Base-by-base conservation (phyloP, 2,329 filamentous ascomycete genomes). In the Fusarium ramigenum region DNA sequence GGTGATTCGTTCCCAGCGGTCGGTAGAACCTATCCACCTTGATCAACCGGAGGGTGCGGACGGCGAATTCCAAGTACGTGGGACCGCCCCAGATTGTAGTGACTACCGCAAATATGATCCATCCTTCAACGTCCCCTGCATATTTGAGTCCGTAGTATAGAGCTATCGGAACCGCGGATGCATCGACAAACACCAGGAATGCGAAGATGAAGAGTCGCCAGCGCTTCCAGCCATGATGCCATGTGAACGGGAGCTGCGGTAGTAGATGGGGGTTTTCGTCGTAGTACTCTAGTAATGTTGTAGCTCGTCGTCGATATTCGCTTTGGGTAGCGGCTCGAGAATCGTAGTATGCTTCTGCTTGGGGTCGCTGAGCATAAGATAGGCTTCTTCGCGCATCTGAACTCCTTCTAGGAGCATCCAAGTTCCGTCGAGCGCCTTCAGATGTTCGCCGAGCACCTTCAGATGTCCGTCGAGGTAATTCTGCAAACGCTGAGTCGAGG, bases 11-110 rank as follows among this genome's bases (percentile, higher is more conserved):
- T 37, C 85, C 85, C n/a, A 87, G 75, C 0, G 87, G 87, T 4
- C 86, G 84, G 76, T 86, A 88, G 58, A 83, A 85, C 59, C 85
- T 83, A 72, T 85, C 83, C 74, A 84, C 84, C 70, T 84, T 83
- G 57, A 87, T 84, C 57, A 88, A 80, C 21, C 87, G 84, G 63
- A 86, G 79, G 1, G 83, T 85, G 16, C 87, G 83, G 52, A 87
- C 79, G 32, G 80, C 86, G 64, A 88, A 88, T 72, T 88, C 86
- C 63, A 88, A 79, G 62, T 87, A 87, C 10, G 87, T 88, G n/a
- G 87, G 84, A 32, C 87, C 82, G 62, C 87, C 87, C 82, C 87
- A 89, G 69, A 88, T 87, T 40, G 86, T 85, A 2, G 87, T 88
- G 47, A 88, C 84, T 59, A 89, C 83, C 71, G 86, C 86, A 69